Evolutionary conservation across 2,329 filamentous ascomycete species (phyloP), one percentile per base, ranked within the genome.

Genomic region (Xylaria sp.): DNA sequence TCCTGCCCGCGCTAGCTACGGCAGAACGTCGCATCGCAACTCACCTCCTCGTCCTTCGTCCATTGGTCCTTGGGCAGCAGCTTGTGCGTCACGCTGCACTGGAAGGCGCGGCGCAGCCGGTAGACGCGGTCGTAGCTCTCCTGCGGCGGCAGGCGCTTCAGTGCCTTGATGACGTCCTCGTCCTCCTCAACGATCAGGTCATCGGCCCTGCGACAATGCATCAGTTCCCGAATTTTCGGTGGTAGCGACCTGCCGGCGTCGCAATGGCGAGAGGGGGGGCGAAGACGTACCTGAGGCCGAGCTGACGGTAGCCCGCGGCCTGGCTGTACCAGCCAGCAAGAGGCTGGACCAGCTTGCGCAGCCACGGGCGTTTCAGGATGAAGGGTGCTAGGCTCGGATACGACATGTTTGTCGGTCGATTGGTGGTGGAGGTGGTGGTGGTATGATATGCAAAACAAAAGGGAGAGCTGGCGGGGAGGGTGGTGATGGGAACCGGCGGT

Each of bases 91-190:
- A 84, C 74, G 68, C 80, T 84, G 74, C 78, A 79, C 79, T 99
- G 94, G 78, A 95, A 87, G 69, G 94, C 93, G 78, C 94, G 88
- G 79, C 94, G 91, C 76, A 99, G 86, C 72, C 94, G 92, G 88
- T 92, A 99, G 74, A 97, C 86, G 74, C 94, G 93, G 81, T 99
- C 94, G 80, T 97, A 97, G 69, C 88, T 84, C 74, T 94, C 91
- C 82, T 95, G 91, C 69, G 91, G 84, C 54, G 90, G 85, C 60
- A 99, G 89, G 74, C 94, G 91, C 84, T 90, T 90, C 71, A 99
- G 84, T 61, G 94, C 94, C 67, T 88, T 84, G 76, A 94, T 88
- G 69, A 96, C 91, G 54, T 82, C 78, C 69, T 94, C 90, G 81
- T 84, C 89, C 80, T 99, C 94, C 78, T 99, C 94, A 73, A 90